Conservation (phyloP, 2,329 filamentous ascomycete genomes). For the Hypoxylon sp. region DNA sequence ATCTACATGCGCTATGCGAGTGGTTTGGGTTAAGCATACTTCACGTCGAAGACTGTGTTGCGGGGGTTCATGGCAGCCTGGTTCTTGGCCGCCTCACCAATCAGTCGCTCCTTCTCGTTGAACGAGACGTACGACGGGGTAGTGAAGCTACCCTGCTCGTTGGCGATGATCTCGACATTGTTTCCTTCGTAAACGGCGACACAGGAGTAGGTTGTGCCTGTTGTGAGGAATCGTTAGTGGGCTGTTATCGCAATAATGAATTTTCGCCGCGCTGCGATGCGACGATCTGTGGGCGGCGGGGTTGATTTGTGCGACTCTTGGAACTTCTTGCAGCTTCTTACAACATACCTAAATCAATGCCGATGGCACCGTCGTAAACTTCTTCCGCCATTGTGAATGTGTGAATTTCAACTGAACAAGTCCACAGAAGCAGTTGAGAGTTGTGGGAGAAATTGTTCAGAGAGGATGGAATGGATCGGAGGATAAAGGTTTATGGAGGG, state of each 20-base stretch:
- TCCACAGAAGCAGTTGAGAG: constrained; percentile 39
- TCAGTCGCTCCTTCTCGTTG: constrained; percentile 98
- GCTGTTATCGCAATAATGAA: constrained; percentile 26
- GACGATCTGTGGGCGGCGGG: constrained; percentile 22
- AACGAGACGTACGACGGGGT: constrained; percentile 99
- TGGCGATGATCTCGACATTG: constrained; percentile 99
- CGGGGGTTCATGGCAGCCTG: constrained; percentile 99
- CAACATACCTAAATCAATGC: constrained; percentile 96
- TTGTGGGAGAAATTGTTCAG: constrained; percentile 41
- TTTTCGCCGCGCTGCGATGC: constrained; percentile 24
- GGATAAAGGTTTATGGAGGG: constrained; percentile 37
- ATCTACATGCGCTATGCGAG: constrained; percentile 10
- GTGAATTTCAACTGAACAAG: constrained; percentile 35
- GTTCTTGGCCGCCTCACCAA: constrained; percentile 99
- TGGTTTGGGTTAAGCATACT: constrained; percentile 71
- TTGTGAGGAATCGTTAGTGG: constrained; percentile 46
- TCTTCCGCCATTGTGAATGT: constrained; percentile 85
- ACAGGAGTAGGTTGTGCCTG: constrained; percentile 99
- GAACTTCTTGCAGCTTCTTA: constrained; percentile 6
- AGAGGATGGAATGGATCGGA: constrained; percentile 35
- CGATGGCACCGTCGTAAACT: constrained; percentile 99
- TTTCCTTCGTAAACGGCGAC: constrained; percentile 99
- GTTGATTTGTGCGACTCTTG: not conserved
- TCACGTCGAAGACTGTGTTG: constrained; percentile 99
- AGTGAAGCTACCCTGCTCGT: constrained; percentile 99